A percentile compares a stretch with the other conserved stretches of the same genome.
These are phyloP conservation scores for Clohesyomyces aquaticus DNA, from an alignment of 495 filamentous ascomycete species.

Conservation along the genomic window DNA sequence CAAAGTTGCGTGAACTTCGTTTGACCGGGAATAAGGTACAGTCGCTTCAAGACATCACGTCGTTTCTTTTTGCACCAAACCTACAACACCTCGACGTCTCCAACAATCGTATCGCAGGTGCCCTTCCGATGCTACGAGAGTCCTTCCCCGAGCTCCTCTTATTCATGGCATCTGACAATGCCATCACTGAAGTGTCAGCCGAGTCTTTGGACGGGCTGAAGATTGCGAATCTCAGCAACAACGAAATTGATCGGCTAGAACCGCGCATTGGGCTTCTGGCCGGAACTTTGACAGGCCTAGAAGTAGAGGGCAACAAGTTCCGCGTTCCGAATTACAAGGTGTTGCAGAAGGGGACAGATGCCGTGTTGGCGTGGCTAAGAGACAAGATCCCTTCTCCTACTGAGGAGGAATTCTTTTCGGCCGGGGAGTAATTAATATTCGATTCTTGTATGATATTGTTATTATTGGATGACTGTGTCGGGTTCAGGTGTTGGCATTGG, in stretches of 20 bases:
- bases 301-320: conserved; percentile 81
- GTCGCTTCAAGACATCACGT: conserved; percentile 63
- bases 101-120: conserved; percentile 70
- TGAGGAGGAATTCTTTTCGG: conserved; percentile 52
- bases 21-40: conserved; percentile 70
- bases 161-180: conserved; percentile 76
- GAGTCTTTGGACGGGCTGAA: conserved; percentile 74
- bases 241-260: conserved; percentile 76
- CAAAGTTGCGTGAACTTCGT: conserved; percentile 73
- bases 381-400: conserved; percentile 66
- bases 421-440: neutral
- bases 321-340: conserved; percentile 85
- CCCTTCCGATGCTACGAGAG: conserved; percentile 61
- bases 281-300: conserved; percentile 57
- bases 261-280: conserved; percentile 75
- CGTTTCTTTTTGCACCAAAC: conserved; percentile 67
- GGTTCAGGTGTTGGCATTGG: too few species aligned
- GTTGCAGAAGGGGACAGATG: conserved; percentile 84
- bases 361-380: conserved; percentile 79
- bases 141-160: conserved; percentile 68
- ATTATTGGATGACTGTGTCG: neutral
- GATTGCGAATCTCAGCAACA: conserved; percentile 77
- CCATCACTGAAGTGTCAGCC: conserved; percentile 69
- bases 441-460: neutral
- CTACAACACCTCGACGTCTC: conserved; percentile 78